Conservation (phyloP, 169 alveolate genomes). For the Eimeria necatrix region DNA sequence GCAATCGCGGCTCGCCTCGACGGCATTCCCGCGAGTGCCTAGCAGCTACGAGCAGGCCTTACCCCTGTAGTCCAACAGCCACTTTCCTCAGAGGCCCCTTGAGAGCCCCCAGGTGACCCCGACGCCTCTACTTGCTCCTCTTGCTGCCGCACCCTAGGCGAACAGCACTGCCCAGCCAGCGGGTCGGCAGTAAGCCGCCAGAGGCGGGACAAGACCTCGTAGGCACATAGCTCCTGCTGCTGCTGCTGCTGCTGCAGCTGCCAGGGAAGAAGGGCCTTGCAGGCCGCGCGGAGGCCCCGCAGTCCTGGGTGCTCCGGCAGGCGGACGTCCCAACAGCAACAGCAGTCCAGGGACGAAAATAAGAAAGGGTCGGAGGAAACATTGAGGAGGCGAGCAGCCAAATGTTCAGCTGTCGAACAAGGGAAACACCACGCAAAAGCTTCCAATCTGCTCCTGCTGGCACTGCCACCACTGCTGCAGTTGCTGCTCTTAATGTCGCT, state of each 20-base stretch:
- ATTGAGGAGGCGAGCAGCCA: background rate
- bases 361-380: background rate
- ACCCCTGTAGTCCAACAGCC: background rate
- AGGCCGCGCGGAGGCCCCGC: conserved; percentile 45
- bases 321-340: conserved; percentile 50
- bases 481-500: background rate
- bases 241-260: conserved; percentile 62
- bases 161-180: conserved; percentile 12
- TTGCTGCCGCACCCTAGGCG: conserved; percentile 52
- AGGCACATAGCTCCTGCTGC: conserved; percentile 18
- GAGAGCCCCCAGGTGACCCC: conserved; percentile 15
- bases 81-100: background rate
- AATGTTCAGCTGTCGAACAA: conserved; percentile 27
- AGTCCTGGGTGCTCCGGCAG: conserved; percentile 41
- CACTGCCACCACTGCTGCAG: background rate
- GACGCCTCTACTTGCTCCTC: background rate
- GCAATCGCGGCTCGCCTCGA: background rate
- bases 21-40: background rate
- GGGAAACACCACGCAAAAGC: background rate
- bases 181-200: conserved; percentile 60
- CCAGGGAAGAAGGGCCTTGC: conserved; percentile 31
- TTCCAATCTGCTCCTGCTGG: conserved; percentile 42
- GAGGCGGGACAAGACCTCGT: conserved; percentile 9
- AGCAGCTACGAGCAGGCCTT: background rate
- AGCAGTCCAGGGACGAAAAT: background rate